A percentile compares a stretch with the other conserved stretches of the same genome.
Conservation (phyloP, 2,329 filamentous ascomycete species). For the Sclerotinia glacialis region DNA sequence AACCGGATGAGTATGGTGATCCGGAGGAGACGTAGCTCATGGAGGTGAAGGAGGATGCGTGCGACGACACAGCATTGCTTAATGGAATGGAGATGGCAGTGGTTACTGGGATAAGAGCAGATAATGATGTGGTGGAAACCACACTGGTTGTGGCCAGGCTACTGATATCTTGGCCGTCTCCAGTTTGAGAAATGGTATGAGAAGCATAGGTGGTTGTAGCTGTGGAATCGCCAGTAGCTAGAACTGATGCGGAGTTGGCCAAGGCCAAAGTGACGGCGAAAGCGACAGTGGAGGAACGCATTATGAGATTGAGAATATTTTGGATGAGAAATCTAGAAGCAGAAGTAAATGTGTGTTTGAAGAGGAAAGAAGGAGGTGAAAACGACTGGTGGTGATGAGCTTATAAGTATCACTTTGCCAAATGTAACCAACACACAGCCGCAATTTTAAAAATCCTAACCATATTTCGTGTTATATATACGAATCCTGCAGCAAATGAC, state of each 20-base stretch:
- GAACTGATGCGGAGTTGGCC: slow-evolving; percentile 14
- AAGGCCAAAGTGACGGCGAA: slow-evolving; percentile 19
- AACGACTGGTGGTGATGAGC: slow-evolving; percentile 10
- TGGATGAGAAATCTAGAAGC: background rate
- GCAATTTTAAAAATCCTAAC: slow-evolving; percentile 14
- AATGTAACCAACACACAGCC: slow-evolving; percentile 20
- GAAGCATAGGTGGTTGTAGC: slow-evolving; percentile 2
- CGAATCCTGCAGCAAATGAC: slow-evolving; percentile 12
- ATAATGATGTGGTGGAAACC: background rate
- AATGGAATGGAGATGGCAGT: background rate
- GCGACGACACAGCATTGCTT: background rate
- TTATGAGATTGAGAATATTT: slow-evolving; percentile 12
- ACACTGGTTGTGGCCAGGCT: background rate
- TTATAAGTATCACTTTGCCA: slow-evolving; percentile 9
- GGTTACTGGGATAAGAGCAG: background rate
- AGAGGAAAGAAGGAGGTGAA: background rate
- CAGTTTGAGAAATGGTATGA: slow-evolving; percentile 4
- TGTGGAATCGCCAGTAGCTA: slow-evolving; percentile 10
- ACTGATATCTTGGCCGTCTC: background rate
- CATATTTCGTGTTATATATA: slow-evolving; percentile 17
- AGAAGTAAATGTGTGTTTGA: slow-evolving; percentile 12
- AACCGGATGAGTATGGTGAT: slow-evolving; percentile 5
- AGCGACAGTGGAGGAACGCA: slow-evolving; percentile 22
- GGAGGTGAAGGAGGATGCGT: slow-evolving; percentile 4
- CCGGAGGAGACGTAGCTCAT: background rate